Evolutionary conservation across 805 yeast genomes (phyloP), one percentile per base, ranked within the genome.

Genomic region (Kurtzmaniella fragi): DNA sequence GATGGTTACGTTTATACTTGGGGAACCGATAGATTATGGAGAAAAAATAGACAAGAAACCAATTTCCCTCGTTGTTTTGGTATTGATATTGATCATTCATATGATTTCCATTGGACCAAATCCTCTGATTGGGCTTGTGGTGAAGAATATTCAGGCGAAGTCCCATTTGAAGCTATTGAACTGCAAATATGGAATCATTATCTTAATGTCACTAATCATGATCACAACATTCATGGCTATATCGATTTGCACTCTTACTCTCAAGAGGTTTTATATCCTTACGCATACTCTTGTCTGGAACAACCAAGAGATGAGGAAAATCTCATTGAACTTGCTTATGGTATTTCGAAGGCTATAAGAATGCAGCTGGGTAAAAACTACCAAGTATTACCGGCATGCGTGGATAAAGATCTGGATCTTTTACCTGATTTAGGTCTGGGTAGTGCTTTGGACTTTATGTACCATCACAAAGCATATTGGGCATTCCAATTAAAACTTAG

Each of bases 1-100:
- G 97, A 89, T 61, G 97, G 97, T 0, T 89, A 89, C 56, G 85
- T 70, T 11, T 83, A 84, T 56, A 71, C 95, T 2, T 89, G 96
- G 96, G 70, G 68, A 2, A 53, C 63, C 20, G 95, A 89, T 56
- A 67, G 97, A 41, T 64, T 89, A 42, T 89, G 97, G 97, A 67
- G 93, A 34, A 89, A 89, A 53, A 89, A 87, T 59, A 71, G 95
- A 44, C 96, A 89, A 60, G 77, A 78, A 38, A 82, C 93, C 0
- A 75, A 69, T 36, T 57, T 73, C 35, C 78, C 84, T 7, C 60
- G 72, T 32, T 89, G 97, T 57, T 67, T 72, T 35, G 97, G 97
- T 8, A 76, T 88, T 29, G 96, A 89, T 57, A 80, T 89, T 41
- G 96, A 87, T 54, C 95, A 83, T 54, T 82, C 95, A 1, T 85